Base-by-base conservation (phyloP, 345 rosid species). In the Eucalyptus albens region DNA sequence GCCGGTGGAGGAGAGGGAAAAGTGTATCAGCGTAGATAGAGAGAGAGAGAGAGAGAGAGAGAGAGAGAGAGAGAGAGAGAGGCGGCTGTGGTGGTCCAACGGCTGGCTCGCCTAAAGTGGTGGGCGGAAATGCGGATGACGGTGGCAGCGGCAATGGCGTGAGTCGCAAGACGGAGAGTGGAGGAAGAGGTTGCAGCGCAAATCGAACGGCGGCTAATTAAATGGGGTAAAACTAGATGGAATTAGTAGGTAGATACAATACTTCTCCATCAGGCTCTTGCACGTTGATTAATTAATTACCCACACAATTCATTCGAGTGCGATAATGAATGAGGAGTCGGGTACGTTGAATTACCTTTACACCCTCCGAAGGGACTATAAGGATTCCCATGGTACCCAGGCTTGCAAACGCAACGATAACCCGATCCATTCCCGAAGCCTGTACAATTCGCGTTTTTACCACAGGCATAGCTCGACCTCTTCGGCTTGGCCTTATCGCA, bases 401-500 rank as follows among this genome's bases (percentile, higher is more conserved):
- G 0, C 0, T 0, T 65, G 72, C 72, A 65, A 65, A 15, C 19
- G 72, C 72, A 65, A 0, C 33, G 37, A 14, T 65, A 62, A 7
- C 72, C 72, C 72, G 3, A 0, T 65, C 5, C 69, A 62, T 29
- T 13, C 33, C 69, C 37, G 37, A 7, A n/a, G 6, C 0, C 0
- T 4, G 0, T 2, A 15, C 77, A 65, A 0, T 1, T 0, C 37
- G 77, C 0, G 77, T n/a, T 14, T 0, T 4, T 7, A 15, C 77
- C 37, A n/a, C 77, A 65, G 72, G 77, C 77, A n/a, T 65, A 51
- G 22, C 22, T 51, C 4, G 22, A 16, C 55, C 0, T 0, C 0
- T 51, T 1, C 1, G 0, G 0, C 55, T 0, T 17, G 22, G 55
- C 55, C 9, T 0, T 1, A 0, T 16, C 2, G 21, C 55, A 51